Percentiles rank a stretch among this genome's conserved stretches.
phyloP scores from a whole-genome alignment of 345 rosid genomes.

The Corymbia maculata region DNA sequence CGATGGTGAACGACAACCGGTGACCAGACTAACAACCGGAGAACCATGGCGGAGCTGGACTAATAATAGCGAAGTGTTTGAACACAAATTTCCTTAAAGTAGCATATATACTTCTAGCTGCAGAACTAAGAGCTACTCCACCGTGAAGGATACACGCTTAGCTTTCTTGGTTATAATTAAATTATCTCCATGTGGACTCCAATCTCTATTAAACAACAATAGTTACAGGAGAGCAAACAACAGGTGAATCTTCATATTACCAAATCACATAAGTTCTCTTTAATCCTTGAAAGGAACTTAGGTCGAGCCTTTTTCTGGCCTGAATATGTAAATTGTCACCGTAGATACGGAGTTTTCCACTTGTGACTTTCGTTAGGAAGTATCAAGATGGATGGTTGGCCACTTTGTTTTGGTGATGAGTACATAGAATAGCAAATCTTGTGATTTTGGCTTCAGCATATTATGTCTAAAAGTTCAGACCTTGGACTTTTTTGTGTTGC shows the following conservation, averaged over 20 bases:
- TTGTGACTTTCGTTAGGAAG: neutral
- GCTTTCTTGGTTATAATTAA: neutral
- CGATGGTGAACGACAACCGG: neutral
- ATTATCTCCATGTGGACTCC: neutral
- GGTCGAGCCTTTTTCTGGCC: neutral
- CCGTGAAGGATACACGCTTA: neutral
- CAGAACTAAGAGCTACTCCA: neutral
- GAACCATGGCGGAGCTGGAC: neutral
- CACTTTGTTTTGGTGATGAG: neutral
- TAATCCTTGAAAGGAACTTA: neutral
- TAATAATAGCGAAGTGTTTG: neutral
- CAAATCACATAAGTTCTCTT: neutral
- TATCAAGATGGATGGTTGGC: neutral
- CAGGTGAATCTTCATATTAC: neutral
- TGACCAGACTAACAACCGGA: fast-evolving
- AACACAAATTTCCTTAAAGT: neutral
- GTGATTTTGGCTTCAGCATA: neutral
- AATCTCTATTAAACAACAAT: neutral
- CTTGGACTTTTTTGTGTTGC: too few relatives aligned
- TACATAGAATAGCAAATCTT: neutral
- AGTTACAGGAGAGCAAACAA: neutral
- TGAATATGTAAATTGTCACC: neutral
- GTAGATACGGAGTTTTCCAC: neutral
- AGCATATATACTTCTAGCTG: neutral
- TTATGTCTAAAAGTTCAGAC: too few relatives aligned